These are phyloP conservation scores for Corrigiola litoralis DNA, from an alignment of 179 eudicot species.

Conservation along the genomic window DNA sequence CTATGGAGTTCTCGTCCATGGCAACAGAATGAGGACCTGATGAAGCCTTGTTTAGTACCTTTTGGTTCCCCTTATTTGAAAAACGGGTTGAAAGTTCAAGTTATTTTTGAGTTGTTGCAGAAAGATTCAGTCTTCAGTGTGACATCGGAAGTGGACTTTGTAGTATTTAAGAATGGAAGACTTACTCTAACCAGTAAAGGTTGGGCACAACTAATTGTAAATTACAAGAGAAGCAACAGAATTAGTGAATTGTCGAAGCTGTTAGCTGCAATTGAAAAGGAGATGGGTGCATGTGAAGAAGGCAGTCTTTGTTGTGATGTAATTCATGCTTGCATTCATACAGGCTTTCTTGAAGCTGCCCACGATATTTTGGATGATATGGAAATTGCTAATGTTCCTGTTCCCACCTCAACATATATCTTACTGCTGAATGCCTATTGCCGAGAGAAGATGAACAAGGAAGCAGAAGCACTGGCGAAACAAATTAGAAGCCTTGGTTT, in stretches of 20 bases:
- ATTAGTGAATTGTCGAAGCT: slow-evolving; percentile 60
- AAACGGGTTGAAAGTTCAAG: slow-evolving; percentile 47
- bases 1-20: slow-evolving; percentile 21
- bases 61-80: slow-evolving; percentile 66
- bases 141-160: slow-evolving; percentile 44
- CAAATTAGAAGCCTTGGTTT: slow-evolving; percentile 52
- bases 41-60: slow-evolving; percentile 41
- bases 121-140: slow-evolving; percentile 44
- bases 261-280: slow-evolving; percentile 42
- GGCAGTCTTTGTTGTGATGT: slow-evolving; percentile 46
- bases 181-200: slow-evolving; percentile 58
- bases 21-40: slow-evolving; percentile 26
- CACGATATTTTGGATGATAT: slow-evolving; percentile 91
- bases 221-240: slow-evolving; percentile 46
- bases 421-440: slow-evolving; percentile 57
- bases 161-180: slow-evolving; percentile 40
- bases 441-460: slow-evolving; percentile 50
- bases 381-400: slow-evolving; percentile 34
- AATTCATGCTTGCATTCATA: slow-evolving; percentile 56
- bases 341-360: slow-evolving; percentile 86
- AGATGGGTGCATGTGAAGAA: slow-evolving; percentile 18
- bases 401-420: slow-evolving; percentile 38
- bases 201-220: slow-evolving; percentile 46
- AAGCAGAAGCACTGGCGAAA: slow-evolving; percentile 51
- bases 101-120: slow-evolving; percentile 53